Conservation (phyloP, 164 flowering plant genomes). For the Magnolia officinalis region DNA sequence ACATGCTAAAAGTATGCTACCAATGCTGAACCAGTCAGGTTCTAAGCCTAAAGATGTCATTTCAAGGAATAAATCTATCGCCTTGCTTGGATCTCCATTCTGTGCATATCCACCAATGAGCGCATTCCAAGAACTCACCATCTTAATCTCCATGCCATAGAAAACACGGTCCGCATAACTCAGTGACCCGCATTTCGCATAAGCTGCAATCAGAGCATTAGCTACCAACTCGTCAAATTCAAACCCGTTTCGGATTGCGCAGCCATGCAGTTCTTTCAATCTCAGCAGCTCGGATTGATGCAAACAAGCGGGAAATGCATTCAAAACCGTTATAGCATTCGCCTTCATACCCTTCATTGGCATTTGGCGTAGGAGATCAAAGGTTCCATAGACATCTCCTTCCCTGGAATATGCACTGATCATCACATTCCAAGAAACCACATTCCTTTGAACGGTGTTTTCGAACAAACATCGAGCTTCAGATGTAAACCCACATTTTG, state of each 20-base stretch:
- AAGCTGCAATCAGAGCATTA: constrained; percentile 59
- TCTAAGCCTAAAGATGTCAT: constrained; percentile 42
- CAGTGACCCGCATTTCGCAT: constrained; percentile 62
- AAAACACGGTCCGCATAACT: constrained; percentile 42
- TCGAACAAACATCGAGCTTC: constrained; percentile 40
- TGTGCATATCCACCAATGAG: constrained; percentile 59
- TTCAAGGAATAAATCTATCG: constrained; percentile 36
- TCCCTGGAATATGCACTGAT: constrained; percentile 45
- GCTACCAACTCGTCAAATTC: constrained; percentile 42
- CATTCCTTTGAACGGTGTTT: constrained; percentile 35
- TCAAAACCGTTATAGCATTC: constrained; percentile 52
- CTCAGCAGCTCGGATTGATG: constrained; percentile 27
- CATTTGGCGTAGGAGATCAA: constrained; percentile 47
- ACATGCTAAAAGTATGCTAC: constrained; percentile 62
- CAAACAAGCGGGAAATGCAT: constrained; percentile 46
- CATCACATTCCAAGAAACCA: constrained; percentile 68
- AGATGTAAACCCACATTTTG: constrained; percentile 43
- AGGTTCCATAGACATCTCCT: constrained; percentile 34
- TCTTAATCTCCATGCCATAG: constrained; percentile 29
- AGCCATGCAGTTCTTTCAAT: constrained; percentile 70
- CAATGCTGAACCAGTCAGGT: constrained; percentile 54
- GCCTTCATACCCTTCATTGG: constrained; percentile 29
- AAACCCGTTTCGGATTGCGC: constrained; percentile 48
- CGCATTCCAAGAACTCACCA: constrained; percentile 71
- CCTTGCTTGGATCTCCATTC: constrained; percentile 51